Conservation (phyloP, 345 rosid species). For the Nasturtium officinale region DNA sequence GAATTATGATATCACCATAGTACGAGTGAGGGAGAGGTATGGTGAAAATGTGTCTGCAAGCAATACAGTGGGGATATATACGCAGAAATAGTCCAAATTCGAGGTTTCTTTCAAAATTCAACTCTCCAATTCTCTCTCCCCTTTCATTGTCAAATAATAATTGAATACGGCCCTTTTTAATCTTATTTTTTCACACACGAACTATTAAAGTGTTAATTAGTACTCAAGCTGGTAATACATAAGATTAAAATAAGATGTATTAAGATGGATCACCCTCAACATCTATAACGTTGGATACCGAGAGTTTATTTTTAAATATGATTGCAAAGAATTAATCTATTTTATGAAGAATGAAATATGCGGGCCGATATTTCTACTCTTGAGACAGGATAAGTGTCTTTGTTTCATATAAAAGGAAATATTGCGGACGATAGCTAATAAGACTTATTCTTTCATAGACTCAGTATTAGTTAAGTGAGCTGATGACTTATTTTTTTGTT, state of each 20-base stretch:
- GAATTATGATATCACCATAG: slow-evolving; percentile 16
- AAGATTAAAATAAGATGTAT: no score
- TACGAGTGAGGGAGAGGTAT: slow-evolving; percentile 27
- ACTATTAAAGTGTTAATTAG: slow-evolving; percentile 1
- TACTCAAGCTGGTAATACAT: neutral
- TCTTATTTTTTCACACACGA: slow-evolving; percentile 1
- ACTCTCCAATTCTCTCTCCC: slow-evolving; percentile 6
- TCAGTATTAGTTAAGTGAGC: neutral
- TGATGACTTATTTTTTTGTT: neutral
- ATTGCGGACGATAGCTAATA: neutral
- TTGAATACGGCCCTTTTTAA: neutral
- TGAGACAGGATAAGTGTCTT: neutral
- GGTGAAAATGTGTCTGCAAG: slow-evolving; percentile 43
- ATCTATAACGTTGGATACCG: neutral
- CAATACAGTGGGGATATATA: slow-evolving; percentile 27
- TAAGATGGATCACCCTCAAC: neutral
- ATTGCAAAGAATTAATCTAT: neutral
- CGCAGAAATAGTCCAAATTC: slow-evolving; percentile 34
- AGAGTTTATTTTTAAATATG: neutral
- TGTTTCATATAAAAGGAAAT: neutral
- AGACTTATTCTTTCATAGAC: neutral
- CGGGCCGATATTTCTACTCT: neutral
- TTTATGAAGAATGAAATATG: neutral
- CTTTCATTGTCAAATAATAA: slow-evolving; percentile 30
- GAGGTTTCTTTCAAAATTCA: slow-evolving; percentile 40